phyloP scores from a whole-genome alignment of 495 filamentous ascomycete genomes.

The Neurospora sp. region DNA sequence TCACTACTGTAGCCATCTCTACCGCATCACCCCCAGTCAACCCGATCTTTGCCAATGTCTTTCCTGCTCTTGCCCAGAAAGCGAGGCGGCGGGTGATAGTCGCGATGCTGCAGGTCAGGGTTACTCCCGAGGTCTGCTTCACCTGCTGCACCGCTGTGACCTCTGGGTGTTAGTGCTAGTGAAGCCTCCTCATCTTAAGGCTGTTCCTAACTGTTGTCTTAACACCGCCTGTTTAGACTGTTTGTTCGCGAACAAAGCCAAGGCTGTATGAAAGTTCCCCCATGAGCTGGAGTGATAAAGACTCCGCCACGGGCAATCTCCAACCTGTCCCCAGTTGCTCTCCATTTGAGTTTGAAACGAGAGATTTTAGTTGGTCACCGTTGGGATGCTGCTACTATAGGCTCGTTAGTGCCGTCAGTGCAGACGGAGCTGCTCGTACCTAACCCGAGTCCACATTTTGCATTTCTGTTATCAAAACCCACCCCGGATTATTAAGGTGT shows the following conservation, averaged over 20 bases:
- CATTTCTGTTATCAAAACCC: neutral
- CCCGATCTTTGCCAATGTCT: neutral
- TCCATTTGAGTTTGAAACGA: neutral
- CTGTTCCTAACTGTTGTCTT: neutral
- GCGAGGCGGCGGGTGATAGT: neutral
- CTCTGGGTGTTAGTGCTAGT: neutral
- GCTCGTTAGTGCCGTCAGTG: neutral
- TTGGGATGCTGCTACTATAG: neutral
- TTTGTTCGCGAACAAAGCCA: slow-evolving; percentile 1
- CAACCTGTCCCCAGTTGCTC: neutral
- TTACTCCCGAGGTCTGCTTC: neutral
- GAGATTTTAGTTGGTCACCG: neutral
- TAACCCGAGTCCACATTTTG: neutral
- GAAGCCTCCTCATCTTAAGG: neutral
- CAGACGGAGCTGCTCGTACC: neutral
- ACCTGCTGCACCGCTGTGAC: neutral
- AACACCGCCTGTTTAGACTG: neutral
- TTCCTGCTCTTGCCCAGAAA: neutral
- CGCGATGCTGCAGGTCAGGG: neutral
- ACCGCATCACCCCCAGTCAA: neutral
- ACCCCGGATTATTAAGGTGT: neutral
- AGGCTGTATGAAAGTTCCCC: neutral
- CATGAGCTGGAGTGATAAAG: neutral
- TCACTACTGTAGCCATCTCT: neutral
- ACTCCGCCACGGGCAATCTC: neutral